Conservation (phyloP, 1,139 yeast genomes). For the Casaregolazyma lundiana region DNA sequence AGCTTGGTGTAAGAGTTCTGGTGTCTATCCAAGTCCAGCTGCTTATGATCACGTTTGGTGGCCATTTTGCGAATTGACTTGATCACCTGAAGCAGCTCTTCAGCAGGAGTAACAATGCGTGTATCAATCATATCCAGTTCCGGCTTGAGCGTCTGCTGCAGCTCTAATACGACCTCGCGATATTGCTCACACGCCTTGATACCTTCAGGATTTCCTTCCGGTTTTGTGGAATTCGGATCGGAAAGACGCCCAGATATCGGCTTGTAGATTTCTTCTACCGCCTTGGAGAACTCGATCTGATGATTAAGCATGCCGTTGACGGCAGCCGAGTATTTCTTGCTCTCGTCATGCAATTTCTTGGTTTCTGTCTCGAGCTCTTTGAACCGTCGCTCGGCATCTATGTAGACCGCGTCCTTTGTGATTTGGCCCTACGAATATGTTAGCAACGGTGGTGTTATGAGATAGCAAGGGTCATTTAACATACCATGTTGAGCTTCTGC, state of each 20-base stretch:
- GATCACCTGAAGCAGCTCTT: conserved; percentile 78
- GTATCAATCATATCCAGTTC: conserved; percentile 90
- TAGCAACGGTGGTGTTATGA: neutral
- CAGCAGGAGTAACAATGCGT: conserved; percentile 87
- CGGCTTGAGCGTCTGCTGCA: conserved; percentile 82
- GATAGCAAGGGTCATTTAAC: conserved; percentile 12
- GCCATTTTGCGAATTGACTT: conserved; percentile 87
- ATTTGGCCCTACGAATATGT: conserved; percentile 54
- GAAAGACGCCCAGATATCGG: conserved; percentile 91
- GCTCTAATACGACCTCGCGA: conserved; percentile 77
- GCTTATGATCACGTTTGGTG: conserved; percentile 91
- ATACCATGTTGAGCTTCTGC: conserved; percentile 37
- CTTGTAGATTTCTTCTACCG: conserved; percentile 92
- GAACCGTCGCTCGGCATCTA: conserved; percentile 94
- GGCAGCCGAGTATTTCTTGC: conserved; percentile 82
- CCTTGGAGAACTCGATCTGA: conserved; percentile 89
- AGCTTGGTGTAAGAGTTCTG: conserved; percentile 62
- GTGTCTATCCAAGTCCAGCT: conserved; percentile 87
- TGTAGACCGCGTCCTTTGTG: conserved; percentile 82
- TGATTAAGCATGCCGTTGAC: conserved; percentile 90
- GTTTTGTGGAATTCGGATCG: conserved; percentile 78
- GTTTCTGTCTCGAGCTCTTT: conserved; percentile 88
- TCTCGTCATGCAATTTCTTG: conserved; percentile 82
- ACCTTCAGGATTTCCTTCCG: conserved; percentile 95
- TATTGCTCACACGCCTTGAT: conserved; percentile 91